Percentiles rank a stretch among this genome's conserved stretches.
These are phyloP conservation scores for Penicillium sclerotiorum DNA, from an alignment of 2,329 filamentous ascomycete species.

Conservation along the genomic window DNA sequence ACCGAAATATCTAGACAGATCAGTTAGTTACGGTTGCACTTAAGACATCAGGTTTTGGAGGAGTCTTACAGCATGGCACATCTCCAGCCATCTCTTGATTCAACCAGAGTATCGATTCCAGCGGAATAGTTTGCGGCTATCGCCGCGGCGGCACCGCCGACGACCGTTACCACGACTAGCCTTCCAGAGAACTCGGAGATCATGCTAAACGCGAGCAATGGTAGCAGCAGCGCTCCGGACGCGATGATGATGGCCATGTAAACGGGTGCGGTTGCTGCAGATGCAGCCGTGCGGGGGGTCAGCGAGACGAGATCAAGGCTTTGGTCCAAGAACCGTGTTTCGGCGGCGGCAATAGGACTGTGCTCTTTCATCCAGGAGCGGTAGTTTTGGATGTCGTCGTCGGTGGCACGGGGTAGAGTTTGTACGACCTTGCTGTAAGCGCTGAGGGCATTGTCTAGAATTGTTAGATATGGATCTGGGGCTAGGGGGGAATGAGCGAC, in stretches of 20 bases:
- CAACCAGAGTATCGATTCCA: constrained; percentile 38
- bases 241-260: constrained; percentile 50
- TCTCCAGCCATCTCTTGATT: constrained; percentile 44
- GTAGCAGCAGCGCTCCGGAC: constrained; percentile 57
- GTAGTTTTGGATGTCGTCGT: constrained; percentile 55
- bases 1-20: constrained; percentile 39
- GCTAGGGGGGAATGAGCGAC: constrained; percentile 19
- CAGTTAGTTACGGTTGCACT: not conserved
- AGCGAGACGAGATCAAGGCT: constrained; percentile 50
- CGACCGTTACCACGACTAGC: constrained; percentile 60
- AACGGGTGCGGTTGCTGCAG: constrained; percentile 27
- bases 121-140: constrained; percentile 41
- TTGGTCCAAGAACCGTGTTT: constrained; percentile 57
- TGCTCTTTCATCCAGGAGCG: constrained; percentile 56
- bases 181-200: constrained; percentile 60
- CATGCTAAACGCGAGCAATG: constrained; percentile 61
- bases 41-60: not conserved
- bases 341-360: constrained; percentile 52
- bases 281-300: constrained; percentile 23
- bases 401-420: constrained; percentile 48
- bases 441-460: constrained; percentile 43
- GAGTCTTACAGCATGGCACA: constrained; percentile 40
- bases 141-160: constrained; percentile 51
- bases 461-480: not conserved
- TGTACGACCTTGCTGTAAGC: constrained; percentile 53